Percentiles rank a stretch among this genome's conserved stretches.
These are phyloP conservation scores for Candida loeiensis DNA, from an alignment of 805 yeast species.

Conservation along the genomic window DNA sequence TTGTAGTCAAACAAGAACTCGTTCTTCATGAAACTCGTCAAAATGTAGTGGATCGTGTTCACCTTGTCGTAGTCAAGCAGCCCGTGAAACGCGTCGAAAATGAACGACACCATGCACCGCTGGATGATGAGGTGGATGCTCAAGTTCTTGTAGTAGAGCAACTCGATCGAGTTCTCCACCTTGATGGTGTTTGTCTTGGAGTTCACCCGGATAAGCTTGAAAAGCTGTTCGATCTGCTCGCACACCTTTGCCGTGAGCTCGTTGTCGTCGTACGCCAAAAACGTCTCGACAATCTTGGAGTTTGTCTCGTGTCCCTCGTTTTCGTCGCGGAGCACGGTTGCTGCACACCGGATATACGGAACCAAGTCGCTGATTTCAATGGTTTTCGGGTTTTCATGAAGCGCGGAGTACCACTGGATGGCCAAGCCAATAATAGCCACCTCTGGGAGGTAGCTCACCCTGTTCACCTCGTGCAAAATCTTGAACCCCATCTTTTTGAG, in stretches of 20 bases:
- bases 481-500: slow-evolving; percentile 53
- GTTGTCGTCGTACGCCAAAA: slow-evolving; percentile 17
- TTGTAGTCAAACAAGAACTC: slow-evolving; percentile 44
- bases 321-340: slow-evolving; percentile 20
- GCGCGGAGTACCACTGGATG: slow-evolving; percentile 31
- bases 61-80: slow-evolving; percentile 14
- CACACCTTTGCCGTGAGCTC: slow-evolving; percentile 25
- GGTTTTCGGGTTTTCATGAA: slow-evolving; percentile 12
- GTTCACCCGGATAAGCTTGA: slow-evolving; percentile 25
- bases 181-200: slow-evolving; percentile 19
- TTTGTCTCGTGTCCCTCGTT: slow-evolving; percentile 22
- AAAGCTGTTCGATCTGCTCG: slow-evolving; percentile 25
- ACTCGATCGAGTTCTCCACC: slow-evolving; percentile 50
- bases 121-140: slow-evolving; percentile 52
- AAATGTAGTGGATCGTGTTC: slow-evolving; percentile 28
- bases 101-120: slow-evolving; percentile 45
- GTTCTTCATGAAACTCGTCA: slow-evolving; percentile 37
- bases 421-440: slow-evolving; percentile 49
- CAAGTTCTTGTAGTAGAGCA: slow-evolving; percentile 56
- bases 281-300: slow-evolving; percentile 16
- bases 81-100: slow-evolving; percentile 7
- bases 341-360: slow-evolving; percentile 28
- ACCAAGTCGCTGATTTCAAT: slow-evolving; percentile 23
- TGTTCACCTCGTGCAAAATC: slow-evolving; percentile 50
- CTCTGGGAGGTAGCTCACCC: slow-evolving; percentile 49